Conservation (phyloP, 768 basidiomycete species). For the Lentinula lateritia region DNA sequence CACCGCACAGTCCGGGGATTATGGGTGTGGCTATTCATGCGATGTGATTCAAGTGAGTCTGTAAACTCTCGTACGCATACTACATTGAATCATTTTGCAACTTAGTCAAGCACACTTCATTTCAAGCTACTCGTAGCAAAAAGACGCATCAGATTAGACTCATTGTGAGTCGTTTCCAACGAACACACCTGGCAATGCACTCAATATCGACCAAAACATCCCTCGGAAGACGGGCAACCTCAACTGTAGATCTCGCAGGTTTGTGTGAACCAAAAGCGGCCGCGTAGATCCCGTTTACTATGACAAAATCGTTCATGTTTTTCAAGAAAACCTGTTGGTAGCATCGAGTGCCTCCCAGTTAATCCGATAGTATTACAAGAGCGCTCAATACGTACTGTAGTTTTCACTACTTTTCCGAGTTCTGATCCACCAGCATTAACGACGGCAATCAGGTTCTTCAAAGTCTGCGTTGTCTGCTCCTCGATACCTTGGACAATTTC, state of each 20-base stretch:
- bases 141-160: not conserved
- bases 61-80: too few species aligned
- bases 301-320: slow-evolving; percentile 83
- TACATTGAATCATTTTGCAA: too few species aligned
- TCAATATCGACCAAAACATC: slow-evolving; percentile 93
- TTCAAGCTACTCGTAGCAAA: not conserved
- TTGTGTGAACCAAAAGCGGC: slow-evolving; percentile 86
- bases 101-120: not conserved
- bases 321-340: slow-evolving; percentile 78
- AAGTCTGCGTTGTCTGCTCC: slow-evolving; percentile 75
- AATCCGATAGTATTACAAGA: not conserved
- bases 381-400: slow-evolving; percentile 55
- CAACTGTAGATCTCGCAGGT: slow-evolving; percentile 89
- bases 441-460: slow-evolving; percentile 82
- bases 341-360: not conserved
- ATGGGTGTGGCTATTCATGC: too few species aligned
- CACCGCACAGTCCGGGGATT: too few species aligned
- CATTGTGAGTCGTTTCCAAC: not conserved
- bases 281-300: slow-evolving; percentile 78
- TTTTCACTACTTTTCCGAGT: slow-evolving; percentile 81
- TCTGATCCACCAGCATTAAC: slow-evolving; percentile 79
- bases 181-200: slow-evolving; percentile 67
- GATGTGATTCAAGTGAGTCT: too few species aligned
- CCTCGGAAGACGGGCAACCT: slow-evolving; percentile 84
- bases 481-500: slow-evolving; percentile 71